These are phyloP conservation scores for Tulasnella sp. DNA, from an alignment of 768 basidiomycete genomes.

Conservation along the genomic window DNA sequence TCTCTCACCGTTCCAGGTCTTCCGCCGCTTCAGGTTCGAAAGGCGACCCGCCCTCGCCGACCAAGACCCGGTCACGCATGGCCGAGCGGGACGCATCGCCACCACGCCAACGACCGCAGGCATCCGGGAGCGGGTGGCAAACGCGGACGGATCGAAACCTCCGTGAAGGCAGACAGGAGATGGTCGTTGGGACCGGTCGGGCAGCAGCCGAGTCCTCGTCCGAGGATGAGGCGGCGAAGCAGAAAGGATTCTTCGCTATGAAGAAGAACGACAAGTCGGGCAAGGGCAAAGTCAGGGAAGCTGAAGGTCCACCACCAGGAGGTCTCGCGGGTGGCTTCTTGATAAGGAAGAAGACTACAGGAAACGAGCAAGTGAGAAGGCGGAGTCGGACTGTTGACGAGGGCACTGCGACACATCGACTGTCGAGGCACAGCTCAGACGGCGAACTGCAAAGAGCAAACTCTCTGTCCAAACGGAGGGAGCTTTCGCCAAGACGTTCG, in stretches of 20 bases:
- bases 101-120: neutral
- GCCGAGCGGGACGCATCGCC: constrained; percentile 18
- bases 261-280: constrained; percentile 25
- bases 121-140: constrained; percentile 42
- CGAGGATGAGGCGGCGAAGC: constrained; percentile 26
- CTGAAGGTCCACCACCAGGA: neutral
- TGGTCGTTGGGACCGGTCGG: constrained; percentile 34
- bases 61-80: neutral
- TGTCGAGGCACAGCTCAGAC: constrained; percentile 30
- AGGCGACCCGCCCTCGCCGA: neutral
- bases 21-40: neutral
- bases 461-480: neutral
- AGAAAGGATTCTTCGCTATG: constrained; percentile 12
- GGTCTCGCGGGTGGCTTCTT: neutral
- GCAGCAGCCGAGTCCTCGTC: constrained; percentile 33
- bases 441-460: constrained; percentile 22
- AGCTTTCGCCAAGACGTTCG: neutral
- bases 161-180: constrained; percentile 38
- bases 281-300: neutral
- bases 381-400: constrained; percentile 1
- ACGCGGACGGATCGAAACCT: constrained; percentile 49
- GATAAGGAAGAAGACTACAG: constrained; percentile 2
- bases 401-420: neutral
- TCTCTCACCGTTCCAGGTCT: constrained; percentile 38
- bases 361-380: neutral